A percentile compares a stretch with the other conserved stretches of the same genome.
Conservation (phyloP, 1,284 basidiomycete species). For the Malassezia vespertilionis region DNA sequence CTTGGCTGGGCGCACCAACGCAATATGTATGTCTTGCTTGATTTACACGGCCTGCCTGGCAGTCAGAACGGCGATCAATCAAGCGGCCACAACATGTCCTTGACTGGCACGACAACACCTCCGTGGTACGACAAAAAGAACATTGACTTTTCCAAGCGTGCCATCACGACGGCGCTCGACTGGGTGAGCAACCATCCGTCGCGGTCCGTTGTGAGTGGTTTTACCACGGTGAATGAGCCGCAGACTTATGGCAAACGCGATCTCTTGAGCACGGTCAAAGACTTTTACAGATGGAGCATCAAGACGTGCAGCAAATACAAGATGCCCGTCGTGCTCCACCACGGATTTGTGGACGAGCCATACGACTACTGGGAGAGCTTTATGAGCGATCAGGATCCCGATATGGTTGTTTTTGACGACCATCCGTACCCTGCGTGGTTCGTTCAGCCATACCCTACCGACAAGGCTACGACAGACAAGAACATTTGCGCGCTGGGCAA, state of each 20-base stretch:
- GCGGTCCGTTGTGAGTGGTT: constrained; percentile 33
- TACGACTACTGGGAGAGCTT: constrained; percentile 27
- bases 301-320: constrained; percentile 18
- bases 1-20: constrained; percentile 44
- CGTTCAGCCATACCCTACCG: constrained; percentile 16
- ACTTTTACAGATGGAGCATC: constrained; percentile 32
- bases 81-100: constrained; percentile 38
- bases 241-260: constrained; percentile 10
- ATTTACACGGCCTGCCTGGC: constrained; percentile 50
- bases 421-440: constrained; percentile 45
- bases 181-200: constrained; percentile 31
- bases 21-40: constrained; percentile 49
- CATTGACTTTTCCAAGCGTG: constrained; percentile 28
- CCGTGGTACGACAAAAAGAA: constrained; percentile 29
- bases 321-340: constrained; percentile 38
- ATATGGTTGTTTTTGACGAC: constrained; percentile 36
- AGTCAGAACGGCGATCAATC: constrained; percentile 48
- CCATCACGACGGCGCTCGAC: constrained; percentile 25
- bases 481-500: constrained; percentile 30
- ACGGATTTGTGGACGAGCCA: constrained; percentile 26
- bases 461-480: constrained; percentile 18
- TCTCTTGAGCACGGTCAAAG: not conserved
- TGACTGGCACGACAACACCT: constrained; percentile 20
- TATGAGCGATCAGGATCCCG: constrained; percentile 31
- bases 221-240: constrained; percentile 42